phyloP scores from a whole-genome alignment of 805 yeast genomes.

The Yamadazyma paraphyllophila region DNA sequence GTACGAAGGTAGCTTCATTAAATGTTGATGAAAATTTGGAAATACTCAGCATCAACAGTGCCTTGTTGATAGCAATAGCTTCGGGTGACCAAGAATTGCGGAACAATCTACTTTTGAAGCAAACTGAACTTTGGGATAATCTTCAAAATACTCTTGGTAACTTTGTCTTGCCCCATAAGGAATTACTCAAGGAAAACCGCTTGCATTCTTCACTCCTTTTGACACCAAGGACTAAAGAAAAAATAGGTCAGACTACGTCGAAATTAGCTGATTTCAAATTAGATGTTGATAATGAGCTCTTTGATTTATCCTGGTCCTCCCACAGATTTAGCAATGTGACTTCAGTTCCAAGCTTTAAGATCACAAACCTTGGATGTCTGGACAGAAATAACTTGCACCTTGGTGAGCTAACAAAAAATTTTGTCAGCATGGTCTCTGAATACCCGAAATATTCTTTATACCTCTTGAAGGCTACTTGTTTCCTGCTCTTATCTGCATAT shows the following conservation, averaged over 20 bases:
- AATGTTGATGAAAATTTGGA: conserved; percentile 1
- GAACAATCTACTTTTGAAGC: not conserved
- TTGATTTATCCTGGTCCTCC: not conserved
- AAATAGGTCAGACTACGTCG: too few species aligned
- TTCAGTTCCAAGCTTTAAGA: not conserved
- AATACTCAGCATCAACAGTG: conserved; percentile 1
- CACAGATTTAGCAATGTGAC: not conserved
- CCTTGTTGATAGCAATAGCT: not conserved
- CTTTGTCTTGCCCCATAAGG: not conserved
- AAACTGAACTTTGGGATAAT: not conserved
- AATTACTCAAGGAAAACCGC: not conserved
- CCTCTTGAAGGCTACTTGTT: not conserved
- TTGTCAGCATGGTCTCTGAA: not conserved
- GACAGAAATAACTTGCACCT: too few species aligned
- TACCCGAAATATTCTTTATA: not conserved
- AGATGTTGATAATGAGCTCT: not conserved
- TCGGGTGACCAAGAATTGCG: not conserved
- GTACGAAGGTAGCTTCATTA: not conserved
- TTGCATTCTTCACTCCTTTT: not conserved
- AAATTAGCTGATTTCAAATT: not conserved
- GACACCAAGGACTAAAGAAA: not conserved
- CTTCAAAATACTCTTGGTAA: not conserved
- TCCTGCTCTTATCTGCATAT: not conserved
- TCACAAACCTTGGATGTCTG: not conserved
- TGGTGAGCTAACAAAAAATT: too few species aligned